Percentiles rank a stretch among this genome's conserved stretches.
Conservation (phyloP, 2,329 filamentous ascomycete species). For the Penicillium polonicum region DNA sequence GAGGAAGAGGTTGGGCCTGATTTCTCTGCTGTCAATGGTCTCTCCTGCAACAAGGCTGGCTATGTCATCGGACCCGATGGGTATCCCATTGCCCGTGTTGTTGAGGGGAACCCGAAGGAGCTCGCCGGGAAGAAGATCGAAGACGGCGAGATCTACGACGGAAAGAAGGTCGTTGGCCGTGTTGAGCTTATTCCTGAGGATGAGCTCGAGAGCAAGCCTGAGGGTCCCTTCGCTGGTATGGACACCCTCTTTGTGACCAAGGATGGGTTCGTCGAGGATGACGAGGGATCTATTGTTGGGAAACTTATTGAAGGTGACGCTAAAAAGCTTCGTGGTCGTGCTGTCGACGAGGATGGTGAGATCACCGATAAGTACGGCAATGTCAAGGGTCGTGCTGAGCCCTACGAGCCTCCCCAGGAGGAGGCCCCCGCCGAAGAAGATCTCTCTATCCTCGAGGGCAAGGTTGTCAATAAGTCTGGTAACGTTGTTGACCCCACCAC, state of each 20-base stretch:
- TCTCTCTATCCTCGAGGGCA: constrained; percentile 60
- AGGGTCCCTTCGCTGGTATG: constrained; percentile 59
- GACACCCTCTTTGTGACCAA: constrained; percentile 58
- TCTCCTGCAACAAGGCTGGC: constrained; percentile 58
- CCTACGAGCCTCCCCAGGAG: constrained; percentile 52
- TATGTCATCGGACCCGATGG: constrained; percentile 55
- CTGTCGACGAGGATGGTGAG: constrained; percentile 79
- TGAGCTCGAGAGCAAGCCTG: constrained; percentile 55
- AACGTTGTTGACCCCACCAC: constrained; percentile 59
- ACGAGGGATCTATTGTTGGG: constrained; percentile 75
- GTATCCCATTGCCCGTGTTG: constrained; percentile 55
- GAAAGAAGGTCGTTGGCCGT: constrained; percentile 56
- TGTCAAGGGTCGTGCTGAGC: constrained; percentile 59
- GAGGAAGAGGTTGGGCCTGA: constrained; percentile 51
- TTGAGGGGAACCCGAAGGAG: constrained; percentile 55
- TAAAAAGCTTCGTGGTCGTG: constrained; percentile 69
- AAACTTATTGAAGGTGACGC: constrained; percentile 68
- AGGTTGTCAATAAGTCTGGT: constrained; percentile 63
- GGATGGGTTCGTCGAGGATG: constrained; percentile 65
- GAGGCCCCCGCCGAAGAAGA: constrained; percentile 47
- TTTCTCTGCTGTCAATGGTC: constrained; percentile 54
- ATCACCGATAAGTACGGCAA: constrained; percentile 74
- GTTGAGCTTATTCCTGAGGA: constrained; percentile 59
- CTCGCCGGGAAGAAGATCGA: constrained; percentile 57
- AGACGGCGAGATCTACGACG: constrained; percentile 57